Conservation (phyloP, 2,329 filamentous ascomycete species). For the Thielaviopsis musarum region DNA sequence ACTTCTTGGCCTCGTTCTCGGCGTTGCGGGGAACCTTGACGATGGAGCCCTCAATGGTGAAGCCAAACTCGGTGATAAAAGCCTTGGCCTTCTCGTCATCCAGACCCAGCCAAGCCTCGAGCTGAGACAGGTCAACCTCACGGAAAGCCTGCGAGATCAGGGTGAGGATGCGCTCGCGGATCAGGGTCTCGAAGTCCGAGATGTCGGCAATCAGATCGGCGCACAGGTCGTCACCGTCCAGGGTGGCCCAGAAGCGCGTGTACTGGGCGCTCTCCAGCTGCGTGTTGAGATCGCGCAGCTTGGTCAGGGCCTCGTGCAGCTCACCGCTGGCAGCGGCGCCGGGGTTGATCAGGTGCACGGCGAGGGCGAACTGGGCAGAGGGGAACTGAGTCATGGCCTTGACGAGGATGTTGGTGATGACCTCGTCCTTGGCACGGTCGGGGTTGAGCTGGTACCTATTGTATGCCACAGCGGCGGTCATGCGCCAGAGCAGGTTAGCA, state of each 20-base stretch:
- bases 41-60: conserved; percentile 53
- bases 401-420: conserved; percentile 96
- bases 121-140: conserved; percentile 48
- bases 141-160: conserved; percentile 70
- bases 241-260: conserved; percentile 76
- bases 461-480: neutral
- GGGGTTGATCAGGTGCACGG: conserved; percentile 82
- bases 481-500: conserved; percentile 4
- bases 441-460: conserved; percentile 99
- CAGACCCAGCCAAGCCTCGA: conserved; percentile 63
- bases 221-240: conserved; percentile 89
- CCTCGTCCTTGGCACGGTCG: conserved; percentile 89
- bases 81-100: conserved; percentile 51
- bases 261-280: conserved; percentile 86
- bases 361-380: conserved; percentile 83
- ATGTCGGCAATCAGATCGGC: conserved; percentile 92
- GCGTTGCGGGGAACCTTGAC: conserved; percentile 80
- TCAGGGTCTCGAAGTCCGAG: conserved; percentile 81
- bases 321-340: conserved; percentile 50
- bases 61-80: conserved; percentile 73
- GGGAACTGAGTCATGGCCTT: conserved; percentile 97
- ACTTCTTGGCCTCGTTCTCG: conserved; percentile 94
- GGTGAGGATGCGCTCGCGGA: conserved; percentile 76
- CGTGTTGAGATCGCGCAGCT: conserved; percentile 68
- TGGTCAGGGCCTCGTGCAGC: conserved; percentile 78